phyloP scores from a whole-genome alignment of 129 eudicot genomes.

The Flaveria trinervia region DNA sequence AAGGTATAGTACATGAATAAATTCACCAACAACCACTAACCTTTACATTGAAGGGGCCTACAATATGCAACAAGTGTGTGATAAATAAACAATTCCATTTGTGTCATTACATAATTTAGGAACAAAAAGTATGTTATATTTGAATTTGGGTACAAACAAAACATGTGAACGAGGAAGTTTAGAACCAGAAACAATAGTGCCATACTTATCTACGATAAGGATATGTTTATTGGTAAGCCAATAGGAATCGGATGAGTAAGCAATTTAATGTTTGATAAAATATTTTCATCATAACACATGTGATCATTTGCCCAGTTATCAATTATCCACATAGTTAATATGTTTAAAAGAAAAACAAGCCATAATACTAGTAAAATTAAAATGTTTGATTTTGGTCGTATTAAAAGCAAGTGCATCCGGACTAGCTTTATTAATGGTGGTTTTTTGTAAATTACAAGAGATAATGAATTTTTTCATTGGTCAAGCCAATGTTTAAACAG shows the following conservation, averaged over 20 bases:
- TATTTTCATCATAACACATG: neutral
- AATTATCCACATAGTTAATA: neutral
- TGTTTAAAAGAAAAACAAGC: too few relatives aligned
- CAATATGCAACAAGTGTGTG: neutral
- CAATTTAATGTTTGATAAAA: neutral
- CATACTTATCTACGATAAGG: neutral
- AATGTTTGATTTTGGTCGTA: neutral
- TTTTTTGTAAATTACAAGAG: neutral
- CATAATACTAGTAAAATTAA: neutral
- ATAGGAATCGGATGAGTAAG: neutral
- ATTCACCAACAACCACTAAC: neutral
- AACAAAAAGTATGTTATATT: neutral
- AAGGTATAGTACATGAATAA: neutral
- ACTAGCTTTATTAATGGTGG: too few relatives aligned
- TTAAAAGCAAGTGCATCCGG: too few relatives aligned
- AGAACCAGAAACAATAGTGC: neutral
- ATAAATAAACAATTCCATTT: neutral
- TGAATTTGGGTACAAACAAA: neutral
- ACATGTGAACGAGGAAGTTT: neutral
- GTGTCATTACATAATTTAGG: too few relatives aligned
- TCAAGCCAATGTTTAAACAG: neutral
- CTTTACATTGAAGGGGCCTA: neutral
- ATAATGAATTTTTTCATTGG: neutral
- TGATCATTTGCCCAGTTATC: neutral
- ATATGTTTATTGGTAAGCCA: neutral